These are phyloP conservation scores for Paradendryphiella salina DNA, from an alignment of 2,329 filamentous ascomycete species.

Conservation along the genomic window DNA sequence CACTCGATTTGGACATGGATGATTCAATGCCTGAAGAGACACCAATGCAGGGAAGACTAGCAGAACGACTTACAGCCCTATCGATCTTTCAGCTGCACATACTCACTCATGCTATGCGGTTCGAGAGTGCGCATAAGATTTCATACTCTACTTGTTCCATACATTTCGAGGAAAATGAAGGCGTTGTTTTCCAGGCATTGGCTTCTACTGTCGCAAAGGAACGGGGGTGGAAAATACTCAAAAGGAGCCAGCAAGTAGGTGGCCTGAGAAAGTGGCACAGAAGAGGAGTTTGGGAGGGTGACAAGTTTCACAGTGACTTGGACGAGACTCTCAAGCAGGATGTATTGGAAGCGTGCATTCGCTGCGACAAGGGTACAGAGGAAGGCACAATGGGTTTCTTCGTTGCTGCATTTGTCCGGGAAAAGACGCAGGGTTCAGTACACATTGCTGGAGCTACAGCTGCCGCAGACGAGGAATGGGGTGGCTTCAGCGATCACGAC, in stretches of 20 bases:
- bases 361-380: slow-evolving; percentile 78
- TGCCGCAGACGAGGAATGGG: slow-evolving; percentile 48
- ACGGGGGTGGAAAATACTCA: slow-evolving; percentile 77
- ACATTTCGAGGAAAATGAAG: slow-evolving; percentile 85
- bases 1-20: slow-evolving; percentile 32
- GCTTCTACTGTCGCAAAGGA: slow-evolving; percentile 65
- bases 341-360: slow-evolving; percentile 74
- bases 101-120: slow-evolving; percentile 80
- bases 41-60: slow-evolving; percentile 37
- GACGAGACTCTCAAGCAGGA: slow-evolving; percentile 22
- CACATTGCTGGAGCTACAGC: slow-evolving; percentile 1
- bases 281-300: slow-evolving; percentile 54
- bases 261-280: slow-evolving; percentile 78
- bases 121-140: slow-evolving; percentile 67
- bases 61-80: slow-evolving; percentile 69
- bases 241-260: slow-evolving; percentile 70
- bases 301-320: slow-evolving; percentile 49
- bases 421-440: slow-evolving; percentile 34
- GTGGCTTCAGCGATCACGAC: slow-evolving; percentile 49
- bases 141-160: slow-evolving; percentile 95
- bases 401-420: slow-evolving; percentile 79
- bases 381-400: slow-evolving; percentile 95
- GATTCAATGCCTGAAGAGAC: slow-evolving; percentile 47
- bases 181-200: slow-evolving; percentile 75
- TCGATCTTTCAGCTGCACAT: slow-evolving; percentile 81